phyloP scores from a whole-genome alignment of 805 yeast genomes.

The Candida ulmi region DNA sequence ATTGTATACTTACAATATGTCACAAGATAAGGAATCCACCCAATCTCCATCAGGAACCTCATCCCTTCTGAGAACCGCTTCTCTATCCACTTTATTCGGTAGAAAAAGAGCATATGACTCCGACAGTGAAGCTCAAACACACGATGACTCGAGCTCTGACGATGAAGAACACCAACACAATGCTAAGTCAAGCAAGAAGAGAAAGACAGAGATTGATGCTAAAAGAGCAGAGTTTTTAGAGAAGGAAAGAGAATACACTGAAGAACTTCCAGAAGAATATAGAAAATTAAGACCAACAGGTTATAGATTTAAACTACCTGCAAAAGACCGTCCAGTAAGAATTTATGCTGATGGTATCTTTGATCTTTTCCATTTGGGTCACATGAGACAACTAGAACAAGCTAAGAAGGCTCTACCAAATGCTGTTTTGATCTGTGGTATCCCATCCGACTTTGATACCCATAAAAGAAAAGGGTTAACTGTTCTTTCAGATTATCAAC shows the following conservation, averaged over 20 bases:
- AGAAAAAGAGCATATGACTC: constrained; percentile 14
- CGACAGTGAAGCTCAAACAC: constrained; percentile 7
- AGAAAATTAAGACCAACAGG: constrained; percentile 80
- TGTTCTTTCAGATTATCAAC: constrained; percentile 79
- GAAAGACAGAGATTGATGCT: constrained; percentile 21
- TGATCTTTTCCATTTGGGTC: constrained; percentile 94
- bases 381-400: constrained; percentile 96
- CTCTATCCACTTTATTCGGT: constrained; percentile 15
- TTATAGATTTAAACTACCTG: constrained; percentile 74
- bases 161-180: constrained; percentile 5
- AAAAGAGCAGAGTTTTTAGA: constrained; percentile 25
- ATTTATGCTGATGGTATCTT: constrained; percentile 99
- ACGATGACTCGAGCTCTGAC: not conserved
- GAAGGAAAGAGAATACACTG: constrained; percentile 58
- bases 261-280: constrained; percentile 58
- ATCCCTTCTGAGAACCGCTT: constrained; percentile 13
- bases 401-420: constrained; percentile 88
- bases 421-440: constrained; percentile 81
- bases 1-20: constrained; percentile 1
- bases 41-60: not conserved
- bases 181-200: constrained; percentile 10
- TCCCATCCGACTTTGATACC: constrained; percentile 86
- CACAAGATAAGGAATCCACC: not conserved
- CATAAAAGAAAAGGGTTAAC: constrained; percentile 92
- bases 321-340: constrained; percentile 78